A percentile compares a stretch with the other conserved stretches of the same genome.
Conservation (phyloP, 2,329 filamentous ascomycete genomes). For the Penicillium brevicompactum region DNA sequence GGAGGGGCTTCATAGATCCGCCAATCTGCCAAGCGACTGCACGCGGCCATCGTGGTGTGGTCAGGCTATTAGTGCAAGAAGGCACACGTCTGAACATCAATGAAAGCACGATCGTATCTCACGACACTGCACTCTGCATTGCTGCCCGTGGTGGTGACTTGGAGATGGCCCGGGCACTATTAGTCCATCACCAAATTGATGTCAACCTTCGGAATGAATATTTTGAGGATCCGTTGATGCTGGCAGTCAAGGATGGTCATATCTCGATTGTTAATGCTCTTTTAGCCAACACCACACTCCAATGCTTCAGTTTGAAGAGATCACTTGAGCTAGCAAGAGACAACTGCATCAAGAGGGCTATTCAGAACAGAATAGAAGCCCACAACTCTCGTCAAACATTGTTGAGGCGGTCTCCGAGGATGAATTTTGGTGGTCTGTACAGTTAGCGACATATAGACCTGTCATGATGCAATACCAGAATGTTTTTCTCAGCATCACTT, state of each 20-base stretch:
- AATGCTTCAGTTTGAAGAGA: background rate
- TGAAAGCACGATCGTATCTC: too few relatives aligned
- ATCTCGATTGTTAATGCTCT: background rate
- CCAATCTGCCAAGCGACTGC: background rate
- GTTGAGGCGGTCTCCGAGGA: background rate
- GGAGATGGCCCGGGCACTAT: background rate
- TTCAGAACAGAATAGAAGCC: background rate
- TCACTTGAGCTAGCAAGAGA: background rate
- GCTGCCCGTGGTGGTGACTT: too few relatives aligned
- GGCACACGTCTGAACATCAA: too few relatives aligned
- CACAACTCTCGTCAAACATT: background rate
- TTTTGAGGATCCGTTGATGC: background rate
- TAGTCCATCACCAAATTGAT: background rate
- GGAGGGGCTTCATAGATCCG: background rate
- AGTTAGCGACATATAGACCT: background rate
- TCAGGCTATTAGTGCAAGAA: too few relatives aligned
- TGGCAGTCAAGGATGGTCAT: conserved; percentile 1
- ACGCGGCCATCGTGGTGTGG: background rate
- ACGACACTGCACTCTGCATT: too few relatives aligned
- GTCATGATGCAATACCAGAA: background rate
- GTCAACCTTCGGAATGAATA: background rate
- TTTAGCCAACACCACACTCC: background rate
- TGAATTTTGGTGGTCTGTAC: background rate
- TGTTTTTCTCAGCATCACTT: background rate
- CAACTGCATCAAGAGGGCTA: background rate